These are phyloP conservation scores for Pseudogymnoascus sp. DNA, from an alignment of 2,329 filamentous ascomycete species.

Conservation along the genomic window DNA sequence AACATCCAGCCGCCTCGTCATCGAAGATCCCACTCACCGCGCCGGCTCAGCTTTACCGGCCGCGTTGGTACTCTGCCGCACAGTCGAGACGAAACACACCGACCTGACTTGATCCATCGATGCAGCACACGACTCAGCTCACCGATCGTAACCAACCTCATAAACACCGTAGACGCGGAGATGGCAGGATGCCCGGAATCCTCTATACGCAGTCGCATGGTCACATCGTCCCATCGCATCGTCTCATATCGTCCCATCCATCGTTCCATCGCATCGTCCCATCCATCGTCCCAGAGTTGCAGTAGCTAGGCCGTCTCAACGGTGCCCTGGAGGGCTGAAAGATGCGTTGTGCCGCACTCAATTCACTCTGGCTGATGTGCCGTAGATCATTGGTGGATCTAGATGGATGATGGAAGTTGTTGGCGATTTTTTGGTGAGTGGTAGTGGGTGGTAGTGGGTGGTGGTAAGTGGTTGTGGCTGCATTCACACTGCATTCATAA, in stretches of 20 bases:
- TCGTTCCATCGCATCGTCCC: neutral
- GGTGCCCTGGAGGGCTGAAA: neutral
- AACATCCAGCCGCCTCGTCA: neutral
- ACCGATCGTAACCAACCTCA: neutral
- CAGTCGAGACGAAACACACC: neutral
- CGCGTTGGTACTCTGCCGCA: neutral
- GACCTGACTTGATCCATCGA: neutral
- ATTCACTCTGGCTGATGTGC: slow-evolving; percentile 13
- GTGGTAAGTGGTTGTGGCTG: neutral
- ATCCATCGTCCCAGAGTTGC: neutral
- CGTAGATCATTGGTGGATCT: slow-evolving; percentile 18
- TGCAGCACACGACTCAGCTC: slow-evolving; percentile 9
- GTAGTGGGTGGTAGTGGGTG: neutral
- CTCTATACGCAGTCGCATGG: neutral
- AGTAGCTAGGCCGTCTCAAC: neutral
- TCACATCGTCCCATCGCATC: no score
- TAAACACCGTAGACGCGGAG: neutral
- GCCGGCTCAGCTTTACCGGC: neutral
- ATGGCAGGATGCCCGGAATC: neutral
- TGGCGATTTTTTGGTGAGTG: neutral
- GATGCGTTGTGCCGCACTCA: slow-evolving; percentile 28
- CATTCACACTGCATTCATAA: neutral
- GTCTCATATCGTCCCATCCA: neutral
- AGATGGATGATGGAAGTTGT: slow-evolving; percentile 16
- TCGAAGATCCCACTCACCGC: neutral